phyloP scores from a whole-genome alignment of 169 alveolate genomes.

The Plasmodium coatneyi region DNA sequence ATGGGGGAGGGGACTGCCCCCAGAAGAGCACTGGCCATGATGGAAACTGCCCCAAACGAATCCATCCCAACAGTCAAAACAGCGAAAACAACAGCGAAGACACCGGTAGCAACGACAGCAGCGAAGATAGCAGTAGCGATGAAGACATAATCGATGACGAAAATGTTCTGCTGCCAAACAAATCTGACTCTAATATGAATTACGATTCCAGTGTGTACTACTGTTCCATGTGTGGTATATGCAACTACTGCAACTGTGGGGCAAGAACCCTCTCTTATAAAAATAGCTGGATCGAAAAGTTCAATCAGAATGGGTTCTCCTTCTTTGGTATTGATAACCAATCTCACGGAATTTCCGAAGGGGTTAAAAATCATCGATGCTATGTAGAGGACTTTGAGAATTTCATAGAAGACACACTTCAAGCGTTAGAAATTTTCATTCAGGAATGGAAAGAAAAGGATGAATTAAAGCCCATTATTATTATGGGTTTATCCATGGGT shows the following conservation, averaged over 20 bases:
- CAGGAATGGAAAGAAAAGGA: conserved; percentile 59
- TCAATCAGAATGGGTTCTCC: conserved; percentile 77
- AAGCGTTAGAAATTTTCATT: conserved; percentile 77
- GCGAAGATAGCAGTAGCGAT: neutral
- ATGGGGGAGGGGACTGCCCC: neutral
- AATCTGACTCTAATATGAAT: neutral
- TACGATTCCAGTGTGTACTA: conserved; percentile 29
- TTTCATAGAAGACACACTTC: conserved; percentile 76
- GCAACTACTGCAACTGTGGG: conserved; percentile 60
- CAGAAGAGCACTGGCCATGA: neutral
- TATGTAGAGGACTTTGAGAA: conserved; percentile 71
- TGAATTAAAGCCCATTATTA: conserved; percentile 45
- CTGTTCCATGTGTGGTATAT: conserved; percentile 65
- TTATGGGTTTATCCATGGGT: conserved; percentile 70
- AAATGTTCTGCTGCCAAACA: conserved; percentile 19
- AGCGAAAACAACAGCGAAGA: neutral
- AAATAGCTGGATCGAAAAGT: conserved; percentile 79
- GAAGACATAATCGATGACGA: conserved; percentile 12
- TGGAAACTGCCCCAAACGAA: neutral
- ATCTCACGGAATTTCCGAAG: conserved; percentile 83
- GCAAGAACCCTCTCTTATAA: conserved; percentile 75
- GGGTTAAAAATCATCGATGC: conserved; percentile 71
- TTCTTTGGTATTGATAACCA: conserved; percentile 82
- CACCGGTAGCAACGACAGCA: neutral
- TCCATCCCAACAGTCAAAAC: neutral